phyloP scores from a whole-genome alignment of 1,284 basidiomycete species.

The Puccinia coronata region DNA sequence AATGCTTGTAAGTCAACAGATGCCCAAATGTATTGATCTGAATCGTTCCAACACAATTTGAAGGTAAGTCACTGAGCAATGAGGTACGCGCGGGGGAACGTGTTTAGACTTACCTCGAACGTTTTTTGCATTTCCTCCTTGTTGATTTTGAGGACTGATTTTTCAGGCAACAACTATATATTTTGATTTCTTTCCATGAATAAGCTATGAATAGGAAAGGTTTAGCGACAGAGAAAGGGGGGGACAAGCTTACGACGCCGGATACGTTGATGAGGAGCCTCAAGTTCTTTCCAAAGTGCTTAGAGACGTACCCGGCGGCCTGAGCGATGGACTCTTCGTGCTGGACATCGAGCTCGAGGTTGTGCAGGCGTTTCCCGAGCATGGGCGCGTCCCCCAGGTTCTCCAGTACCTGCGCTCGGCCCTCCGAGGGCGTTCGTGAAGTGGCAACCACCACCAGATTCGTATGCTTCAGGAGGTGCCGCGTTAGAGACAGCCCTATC shows the following conservation, averaged over 20 bases:
- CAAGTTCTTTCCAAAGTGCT: slow-evolving; percentile 54
- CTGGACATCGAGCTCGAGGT: slow-evolving; percentile 54
- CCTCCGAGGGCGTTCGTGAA: slow-evolving; percentile 54
- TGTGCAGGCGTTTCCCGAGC: slow-evolving; percentile 52
- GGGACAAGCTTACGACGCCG: slow-evolving; percentile 52
- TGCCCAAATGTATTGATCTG: slow-evolving; percentile 56
- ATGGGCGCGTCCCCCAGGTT: slow-evolving; percentile 11
- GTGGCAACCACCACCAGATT: slow-evolving; percentile 55
- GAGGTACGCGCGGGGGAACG: too few relatives aligned
- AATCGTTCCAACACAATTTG: too few relatives aligned
- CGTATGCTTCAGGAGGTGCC: slow-evolving; percentile 53
- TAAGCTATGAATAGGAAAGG: too few relatives aligned
- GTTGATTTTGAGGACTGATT: slow-evolving; percentile 55
- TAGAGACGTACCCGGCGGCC: slow-evolving; percentile 52
- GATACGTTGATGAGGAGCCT: slow-evolving; percentile 56
- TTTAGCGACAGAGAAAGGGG: too few relatives aligned
- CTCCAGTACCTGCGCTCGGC: slow-evolving; percentile 54
- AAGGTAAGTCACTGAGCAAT: background rate
- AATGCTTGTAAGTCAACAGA: slow-evolving; percentile 56
- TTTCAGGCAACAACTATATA: slow-evolving; percentile 53
- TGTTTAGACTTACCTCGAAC: slow-evolving; percentile 51
- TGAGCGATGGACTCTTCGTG: slow-evolving; percentile 54
- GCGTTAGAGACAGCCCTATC: slow-evolving; percentile 35
- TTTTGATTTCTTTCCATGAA: too few relatives aligned
- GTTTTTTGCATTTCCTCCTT: slow-evolving; percentile 54